A percentile compares a stretch with the other conserved stretches of the same genome.
phyloP scores from a whole-genome alignment of 2,329 filamentous ascomycete genomes.

The Nannizziopsis arthrosporioides region DNA sequence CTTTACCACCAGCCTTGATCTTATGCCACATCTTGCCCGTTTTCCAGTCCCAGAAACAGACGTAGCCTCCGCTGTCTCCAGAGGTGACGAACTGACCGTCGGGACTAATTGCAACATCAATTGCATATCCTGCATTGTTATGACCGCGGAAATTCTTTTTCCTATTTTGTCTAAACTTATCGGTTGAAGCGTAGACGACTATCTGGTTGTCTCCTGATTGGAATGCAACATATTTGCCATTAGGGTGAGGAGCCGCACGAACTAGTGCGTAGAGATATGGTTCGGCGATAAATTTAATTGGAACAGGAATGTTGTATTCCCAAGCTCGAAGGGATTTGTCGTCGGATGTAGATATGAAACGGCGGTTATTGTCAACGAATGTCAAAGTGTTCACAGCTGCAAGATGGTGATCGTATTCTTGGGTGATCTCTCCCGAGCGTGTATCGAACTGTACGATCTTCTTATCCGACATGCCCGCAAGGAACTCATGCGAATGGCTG shows the following conservation, averaged over 20 bases:
- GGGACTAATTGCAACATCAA: conserved; percentile 76
- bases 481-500: conserved; percentile 72
- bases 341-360: conserved; percentile 96
- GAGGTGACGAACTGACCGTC: conserved; percentile 84
- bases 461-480: conserved; percentile 96
- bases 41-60: conserved; percentile 99
- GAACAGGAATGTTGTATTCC: conserved; percentile 97
- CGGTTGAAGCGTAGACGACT: conserved; percentile 83
- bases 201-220: conserved; percentile 94
- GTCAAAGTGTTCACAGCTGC: conserved; percentile 97
- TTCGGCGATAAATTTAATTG: conserved; percentile 96
- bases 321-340: conserved; percentile 92
- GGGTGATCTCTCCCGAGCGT: conserved; percentile 67
- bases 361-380: conserved; percentile 85
- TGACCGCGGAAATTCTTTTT: conserved; percentile 96
- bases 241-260: conserved; percentile 70
- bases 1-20: conserved; percentile 56
- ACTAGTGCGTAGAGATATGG: conserved; percentile 97
- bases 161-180: conserved; percentile 92
- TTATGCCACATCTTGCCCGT: conserved; percentile 99
- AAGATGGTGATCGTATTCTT: conserved; percentile 96
- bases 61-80: conserved; percentile 76
- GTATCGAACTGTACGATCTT: conserved; percentile 97
- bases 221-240: conserved; percentile 86
- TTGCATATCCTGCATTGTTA: conserved; percentile 87